phyloP scores from a whole-genome alignment of 2,329 filamentous ascomycete species.

The Pezicula radicicola region DNA sequence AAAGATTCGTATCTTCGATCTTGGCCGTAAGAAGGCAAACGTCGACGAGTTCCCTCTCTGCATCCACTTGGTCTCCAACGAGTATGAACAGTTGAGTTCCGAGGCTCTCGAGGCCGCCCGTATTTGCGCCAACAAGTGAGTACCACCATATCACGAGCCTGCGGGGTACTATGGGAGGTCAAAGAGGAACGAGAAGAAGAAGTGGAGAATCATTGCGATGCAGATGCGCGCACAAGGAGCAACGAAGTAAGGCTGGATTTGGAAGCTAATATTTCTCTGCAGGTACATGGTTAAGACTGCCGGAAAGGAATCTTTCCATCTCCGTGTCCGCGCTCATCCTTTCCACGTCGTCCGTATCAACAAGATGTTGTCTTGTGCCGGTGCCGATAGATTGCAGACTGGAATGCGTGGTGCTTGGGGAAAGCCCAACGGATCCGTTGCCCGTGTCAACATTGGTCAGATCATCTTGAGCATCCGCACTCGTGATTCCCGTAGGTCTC shows the following conservation, averaged over 20 bases:
- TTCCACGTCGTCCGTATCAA: slow-evolving; percentile 99
- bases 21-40: slow-evolving; percentile 96
- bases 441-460: slow-evolving; percentile 99
- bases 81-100: slow-evolving; percentile 99
- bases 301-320: slow-evolving; percentile 73
- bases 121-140: slow-evolving; percentile 99
- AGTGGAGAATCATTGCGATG: background rate
- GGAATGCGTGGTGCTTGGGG: slow-evolving; percentile 99
- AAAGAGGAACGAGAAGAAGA: background rate
- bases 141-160: slow-evolving; percentile 8
- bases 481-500: slow-evolving; percentile 77
- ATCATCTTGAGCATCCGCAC: slow-evolving; percentile 97
- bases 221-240: background rate
- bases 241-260: too few relatives aligned
- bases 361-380: slow-evolving; percentile 99
- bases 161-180: slow-evolving; percentile 1
- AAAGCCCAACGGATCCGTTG: slow-evolving; percentile 98
- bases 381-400: slow-evolving; percentile 99
- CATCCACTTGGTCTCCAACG: slow-evolving; percentile 99
- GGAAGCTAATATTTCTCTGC: slow-evolving; percentile 3
- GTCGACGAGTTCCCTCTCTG: slow-evolving; percentile 99
- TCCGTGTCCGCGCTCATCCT: slow-evolving; percentile 85
- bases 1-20: slow-evolving; percentile 96
- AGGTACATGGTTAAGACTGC: slow-evolving; percentile 64
- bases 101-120: slow-evolving; percentile 99